Percentiles rank a stretch among this genome's conserved stretches.
phyloP scores from a whole-genome alignment of 2,329 filamentous ascomycete species.

The Monilinia vaccinii-corymbosi region DNA sequence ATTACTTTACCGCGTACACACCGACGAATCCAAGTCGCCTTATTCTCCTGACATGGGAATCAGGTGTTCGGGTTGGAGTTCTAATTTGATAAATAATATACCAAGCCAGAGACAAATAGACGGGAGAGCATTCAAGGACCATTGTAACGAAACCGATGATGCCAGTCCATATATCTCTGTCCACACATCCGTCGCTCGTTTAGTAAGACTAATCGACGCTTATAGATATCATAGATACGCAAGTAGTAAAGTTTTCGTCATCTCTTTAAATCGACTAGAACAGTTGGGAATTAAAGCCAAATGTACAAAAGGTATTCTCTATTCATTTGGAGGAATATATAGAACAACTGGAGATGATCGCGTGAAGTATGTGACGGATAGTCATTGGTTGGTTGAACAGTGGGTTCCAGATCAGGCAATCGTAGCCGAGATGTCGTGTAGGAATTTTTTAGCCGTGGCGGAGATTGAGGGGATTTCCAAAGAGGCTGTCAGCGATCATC shows the following conservation, averaged over 20 bases:
- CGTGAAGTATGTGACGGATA: not conserved
- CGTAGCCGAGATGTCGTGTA: not conserved
- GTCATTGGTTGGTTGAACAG: not conserved
- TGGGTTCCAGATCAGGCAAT: not conserved
- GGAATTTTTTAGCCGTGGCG: not conserved
- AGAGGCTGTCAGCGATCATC: too few relatives aligned
- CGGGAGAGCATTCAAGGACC: not conserved
- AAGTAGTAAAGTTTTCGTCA: not conserved
- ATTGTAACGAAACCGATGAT: not conserved
- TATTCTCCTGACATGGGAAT: not conserved
- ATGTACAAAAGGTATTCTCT: not conserved
- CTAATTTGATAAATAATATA: not conserved
- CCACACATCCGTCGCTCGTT: not conserved
- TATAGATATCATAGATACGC: not conserved
- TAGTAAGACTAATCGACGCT: not conserved
- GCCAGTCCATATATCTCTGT: not conserved
- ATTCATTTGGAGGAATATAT: not conserved
- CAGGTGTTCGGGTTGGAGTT: not conserved
- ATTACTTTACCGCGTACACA: not conserved
- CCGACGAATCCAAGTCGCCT: too few relatives aligned
- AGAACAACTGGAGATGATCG: not conserved
- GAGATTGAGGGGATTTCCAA: not conserved
- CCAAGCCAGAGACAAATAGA: not conserved
- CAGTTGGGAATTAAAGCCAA: not conserved
- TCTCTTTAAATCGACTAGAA: not conserved